Evolutionary conservation across 306 rosid genomes (phyloP).

Genomic region (Quercus alba): DNA sequence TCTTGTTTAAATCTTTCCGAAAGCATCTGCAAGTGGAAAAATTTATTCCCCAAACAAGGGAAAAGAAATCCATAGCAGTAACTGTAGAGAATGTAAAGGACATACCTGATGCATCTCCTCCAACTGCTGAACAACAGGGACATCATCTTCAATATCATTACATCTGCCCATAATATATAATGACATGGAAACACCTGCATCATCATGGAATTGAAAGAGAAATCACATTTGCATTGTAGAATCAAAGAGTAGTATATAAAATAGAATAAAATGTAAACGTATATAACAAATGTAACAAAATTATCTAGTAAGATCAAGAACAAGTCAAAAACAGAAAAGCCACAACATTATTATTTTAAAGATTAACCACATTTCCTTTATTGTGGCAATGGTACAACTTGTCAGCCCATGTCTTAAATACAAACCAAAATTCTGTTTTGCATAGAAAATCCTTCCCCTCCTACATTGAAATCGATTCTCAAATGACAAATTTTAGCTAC

Average conservation of each 20-base stretch:
- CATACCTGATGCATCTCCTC: constrained; percentile 60
- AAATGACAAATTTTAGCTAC: neutral
- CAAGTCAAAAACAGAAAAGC: neutral
- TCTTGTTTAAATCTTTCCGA: constrained; percentile 40
- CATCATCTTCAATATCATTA: constrained; percentile 41
- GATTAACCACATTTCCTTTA: neutral
- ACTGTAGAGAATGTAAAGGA: constrained; percentile 9
- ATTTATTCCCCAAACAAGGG: neutral
- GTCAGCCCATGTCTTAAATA: neutral
- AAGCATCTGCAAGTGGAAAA: constrained; percentile 44
- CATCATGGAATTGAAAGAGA: neutral
- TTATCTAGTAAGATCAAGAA: neutral
- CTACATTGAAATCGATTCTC: neutral
- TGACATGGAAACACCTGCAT: constrained; percentile 64
- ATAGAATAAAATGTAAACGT: neutral
- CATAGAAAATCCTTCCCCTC: neutral
- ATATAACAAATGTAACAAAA: neutral
- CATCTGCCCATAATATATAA: constrained; percentile 41
- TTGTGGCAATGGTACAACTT: neutral
- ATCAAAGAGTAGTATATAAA: neutral
- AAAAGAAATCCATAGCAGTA: neutral
- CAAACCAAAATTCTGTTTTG: neutral
- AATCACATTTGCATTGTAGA: neutral
- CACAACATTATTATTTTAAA: neutral
- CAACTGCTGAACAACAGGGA: constrained; percentile 36